Conservation (phyloP, 2,329 filamentous ascomycete species). For the Botrytis medusae region DNA sequence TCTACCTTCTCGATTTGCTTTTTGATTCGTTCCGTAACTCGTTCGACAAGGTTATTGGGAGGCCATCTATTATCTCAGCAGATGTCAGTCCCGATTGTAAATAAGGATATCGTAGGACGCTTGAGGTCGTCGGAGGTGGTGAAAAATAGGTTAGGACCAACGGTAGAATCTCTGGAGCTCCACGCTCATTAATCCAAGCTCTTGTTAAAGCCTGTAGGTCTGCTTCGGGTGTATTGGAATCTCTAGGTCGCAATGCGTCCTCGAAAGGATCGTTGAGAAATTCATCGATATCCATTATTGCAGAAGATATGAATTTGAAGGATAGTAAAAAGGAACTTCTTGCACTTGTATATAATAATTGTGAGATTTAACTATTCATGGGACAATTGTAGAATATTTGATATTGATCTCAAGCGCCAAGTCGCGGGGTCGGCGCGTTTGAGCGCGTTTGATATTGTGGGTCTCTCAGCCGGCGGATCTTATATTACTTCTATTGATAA, state of each 20-base stretch:
- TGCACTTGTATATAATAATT: neutral
- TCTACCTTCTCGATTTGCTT: constrained; percentile 70
- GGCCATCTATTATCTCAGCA: constrained; percentile 53
- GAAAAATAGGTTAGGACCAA: constrained; percentile 47
- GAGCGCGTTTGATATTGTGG: neutral
- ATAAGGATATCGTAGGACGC: neutral
- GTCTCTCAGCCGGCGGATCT: neutral
- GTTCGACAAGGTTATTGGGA: constrained; percentile 73
- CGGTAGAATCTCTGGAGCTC: constrained; percentile 82
- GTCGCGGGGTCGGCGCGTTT: neutral
- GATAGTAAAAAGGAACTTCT: too few relatives aligned
- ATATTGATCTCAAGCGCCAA: neutral
- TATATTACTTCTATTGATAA: neutral
- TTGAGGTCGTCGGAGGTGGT: constrained; percentile 16
- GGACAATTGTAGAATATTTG: neutral
- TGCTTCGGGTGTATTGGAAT: constrained; percentile 66
- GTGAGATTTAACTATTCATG: neutral
- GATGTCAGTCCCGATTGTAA: constrained; percentile 3
- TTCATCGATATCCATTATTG: constrained; percentile 21
- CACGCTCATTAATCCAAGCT: constrained; percentile 89
- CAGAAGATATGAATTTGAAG: neutral
- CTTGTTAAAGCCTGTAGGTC: constrained; percentile 89
- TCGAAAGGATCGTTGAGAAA: constrained; percentile 56
- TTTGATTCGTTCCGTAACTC: constrained; percentile 72
- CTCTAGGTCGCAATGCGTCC: constrained; percentile 11